phyloP scores from a whole-genome alignment of 768 basidiomycete species.

The Dioszegia crocea region DNA sequence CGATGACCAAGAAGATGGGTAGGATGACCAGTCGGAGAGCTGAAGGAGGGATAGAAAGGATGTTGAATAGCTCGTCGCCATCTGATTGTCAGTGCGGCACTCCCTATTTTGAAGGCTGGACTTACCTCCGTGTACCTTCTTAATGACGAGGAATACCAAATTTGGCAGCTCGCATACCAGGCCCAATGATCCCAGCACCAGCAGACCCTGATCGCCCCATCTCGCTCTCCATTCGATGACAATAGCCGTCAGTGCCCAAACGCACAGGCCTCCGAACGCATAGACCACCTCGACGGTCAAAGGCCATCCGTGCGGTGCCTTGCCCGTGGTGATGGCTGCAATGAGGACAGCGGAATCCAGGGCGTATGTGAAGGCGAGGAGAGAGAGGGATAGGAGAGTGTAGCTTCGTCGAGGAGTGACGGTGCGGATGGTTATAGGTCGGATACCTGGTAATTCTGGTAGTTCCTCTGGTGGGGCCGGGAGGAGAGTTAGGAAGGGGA shows the following conservation, averaged over 20 bases:
- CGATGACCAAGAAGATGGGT: constrained; percentile 53
- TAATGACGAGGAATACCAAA: constrained; percentile 29
- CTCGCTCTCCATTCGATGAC: constrained; percentile 29
- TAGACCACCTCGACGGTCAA: constrained; percentile 26
- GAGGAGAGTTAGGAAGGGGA: constrained; percentile 27
- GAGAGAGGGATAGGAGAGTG: constrained; percentile 68
- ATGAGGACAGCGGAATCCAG: constrained; percentile 72
- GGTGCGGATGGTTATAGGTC: constrained; percentile 54
- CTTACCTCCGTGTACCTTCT: constrained; percentile 29
- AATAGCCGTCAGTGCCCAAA: constrained; percentile 30
- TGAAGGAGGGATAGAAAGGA: constrained; percentile 54
- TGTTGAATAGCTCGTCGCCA: constrained; percentile 28
- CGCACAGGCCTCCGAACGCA: constrained; percentile 30
- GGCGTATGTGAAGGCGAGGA: constrained; percentile 69
- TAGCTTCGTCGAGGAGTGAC: constrained; percentile 68
- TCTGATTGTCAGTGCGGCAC: background rate
- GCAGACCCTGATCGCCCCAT: constrained; percentile 31
- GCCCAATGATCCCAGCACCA: constrained; percentile 20
- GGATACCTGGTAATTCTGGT: constrained; percentile 28
- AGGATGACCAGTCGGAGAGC: constrained; percentile 34
- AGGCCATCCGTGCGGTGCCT: background rate
- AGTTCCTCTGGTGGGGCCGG: constrained; percentile 12
- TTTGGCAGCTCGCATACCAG: constrained; percentile 31
- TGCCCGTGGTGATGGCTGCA: constrained; percentile 58
- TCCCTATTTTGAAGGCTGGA: background rate